phyloP scores from a whole-genome alignment of 768 basidiomycete species.

The Vararia minispora region DNA sequence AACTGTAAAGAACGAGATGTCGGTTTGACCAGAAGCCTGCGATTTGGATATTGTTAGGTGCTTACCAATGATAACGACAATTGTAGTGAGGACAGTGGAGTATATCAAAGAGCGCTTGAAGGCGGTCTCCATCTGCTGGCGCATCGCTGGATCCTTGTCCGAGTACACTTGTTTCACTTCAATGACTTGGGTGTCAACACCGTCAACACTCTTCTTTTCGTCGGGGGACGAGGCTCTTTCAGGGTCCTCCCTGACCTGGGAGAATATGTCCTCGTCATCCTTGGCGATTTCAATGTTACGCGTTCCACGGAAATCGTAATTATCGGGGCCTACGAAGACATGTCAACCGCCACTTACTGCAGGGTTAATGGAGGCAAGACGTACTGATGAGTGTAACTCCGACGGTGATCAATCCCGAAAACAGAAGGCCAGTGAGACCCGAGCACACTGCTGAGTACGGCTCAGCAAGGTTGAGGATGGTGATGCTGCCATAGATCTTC shows the following conservation, averaged over 20 bases:
- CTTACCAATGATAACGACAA: conserved; percentile 21
- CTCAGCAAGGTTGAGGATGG: conserved; percentile 22
- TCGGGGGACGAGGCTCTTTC: no score
- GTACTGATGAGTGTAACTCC: conserved; percentile 20
- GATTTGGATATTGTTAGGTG: not conserved
- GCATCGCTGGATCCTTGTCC: not conserved
- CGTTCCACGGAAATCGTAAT: not conserved
- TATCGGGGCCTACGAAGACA: not conserved
- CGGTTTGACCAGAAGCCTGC: no score
- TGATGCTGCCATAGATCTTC: conserved; percentile 33
- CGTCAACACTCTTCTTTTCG: not conserved
- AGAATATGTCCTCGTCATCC: no score
- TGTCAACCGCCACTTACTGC: not conserved
- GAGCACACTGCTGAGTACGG: conserved; percentile 27
- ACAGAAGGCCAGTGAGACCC: conserved; percentile 21
- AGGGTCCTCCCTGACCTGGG: no score
- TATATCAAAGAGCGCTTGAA: conserved; percentile 22
- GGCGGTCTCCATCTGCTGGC: conserved; percentile 13
- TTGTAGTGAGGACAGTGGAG: conserved; percentile 17
- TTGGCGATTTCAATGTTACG: not conserved
- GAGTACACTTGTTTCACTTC: not conserved
- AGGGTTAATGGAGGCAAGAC: not conserved
- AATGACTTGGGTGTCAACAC: conserved; percentile 1
- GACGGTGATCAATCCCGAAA: conserved; percentile 22
- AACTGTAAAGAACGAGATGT: conserved; percentile 10